Base-by-base conservation (phyloP, 2,329 filamentous ascomycete genomes). In the Anisogramma anomala region DNA sequence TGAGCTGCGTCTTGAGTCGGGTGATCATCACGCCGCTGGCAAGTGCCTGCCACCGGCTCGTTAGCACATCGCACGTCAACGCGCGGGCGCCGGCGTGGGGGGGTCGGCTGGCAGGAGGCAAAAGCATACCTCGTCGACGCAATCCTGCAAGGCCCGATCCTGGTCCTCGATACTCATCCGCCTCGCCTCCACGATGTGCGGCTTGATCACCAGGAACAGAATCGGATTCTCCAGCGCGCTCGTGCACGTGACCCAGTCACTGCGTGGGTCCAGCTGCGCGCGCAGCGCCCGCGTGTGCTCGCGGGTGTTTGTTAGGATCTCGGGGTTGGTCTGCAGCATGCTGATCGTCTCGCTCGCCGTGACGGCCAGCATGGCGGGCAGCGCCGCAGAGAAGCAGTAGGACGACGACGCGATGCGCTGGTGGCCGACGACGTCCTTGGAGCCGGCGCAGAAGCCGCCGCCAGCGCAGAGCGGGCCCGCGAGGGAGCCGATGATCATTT, bases 401-500 rank as follows among this genome's bases (percentile, higher is more conserved):
- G 89, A 82, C 1, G 84, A 79, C 4, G 89, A 85, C 7, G 84
- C 86, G 55, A 98, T 88, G 50, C 91, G 87, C 64, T 98, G 91
- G 57, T 98, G 91, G 59, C 93, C 85, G 14, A 96, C 84, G 14
- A 96, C 88, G 57, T 95, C 91, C 49, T 81, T 80, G 28, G 82
- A 81, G 14, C 88, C 89, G 13, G 89, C 88, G 58, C 91, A 98
- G 68, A 98, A 98, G 13, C 91, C 91, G 52, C 93, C 91, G 41
- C 88, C 89, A 8, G 85, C 87, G 56, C 89, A 91, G 27, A 98
- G 71, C 13, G 88, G 83, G 2, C 91, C 89, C 10, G 89, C 80
- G 33, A 98, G 76, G 26, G 86, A 94, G 32, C 93, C 91, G 39
- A 96, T 76, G 51, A 98, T 89, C 87, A 98, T 95, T 65, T 98